Percentiles rank a stretch among this genome's conserved stretches.
Evolutionary conservation across 345 rosid species (phyloP).

Genomic region (Streptanthus diversifolius): DNA sequence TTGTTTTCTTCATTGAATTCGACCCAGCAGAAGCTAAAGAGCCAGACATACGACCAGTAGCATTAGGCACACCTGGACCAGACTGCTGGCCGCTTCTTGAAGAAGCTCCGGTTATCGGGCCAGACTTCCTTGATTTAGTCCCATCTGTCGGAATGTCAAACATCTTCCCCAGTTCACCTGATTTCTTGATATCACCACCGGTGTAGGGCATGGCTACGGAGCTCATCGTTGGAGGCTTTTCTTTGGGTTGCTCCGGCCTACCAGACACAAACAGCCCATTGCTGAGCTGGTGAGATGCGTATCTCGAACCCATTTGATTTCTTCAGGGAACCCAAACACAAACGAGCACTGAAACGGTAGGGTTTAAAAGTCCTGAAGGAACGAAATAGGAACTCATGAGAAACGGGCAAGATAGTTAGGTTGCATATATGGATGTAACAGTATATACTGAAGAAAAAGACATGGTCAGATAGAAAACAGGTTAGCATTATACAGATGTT

Average conservation of each 20-base stretch:
- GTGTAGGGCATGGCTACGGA: conserved; percentile 93
- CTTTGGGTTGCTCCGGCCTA: conserved; percentile 95
- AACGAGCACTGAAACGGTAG: not conserved
- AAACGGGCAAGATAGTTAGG: not conserved
- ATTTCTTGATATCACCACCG: conserved; percentile 94
- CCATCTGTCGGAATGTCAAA: conserved; percentile 90
- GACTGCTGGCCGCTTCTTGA: conserved; percentile 85
- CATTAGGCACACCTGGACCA: conserved; percentile 69
- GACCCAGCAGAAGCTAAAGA: conserved; percentile 66
- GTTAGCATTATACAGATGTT: not conserved
- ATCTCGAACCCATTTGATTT: conserved; percentile 82
- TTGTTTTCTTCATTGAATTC: conserved; percentile 81
- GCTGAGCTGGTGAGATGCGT: conserved; percentile 95
- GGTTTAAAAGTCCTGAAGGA: conserved; percentile 12
- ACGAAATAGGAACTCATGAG: conserved; percentile 4
- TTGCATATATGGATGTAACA: not conserved
- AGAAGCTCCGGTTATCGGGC: conserved; percentile 76
- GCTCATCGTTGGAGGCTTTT: conserved; percentile 89
- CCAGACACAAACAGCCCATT: conserved; percentile 97
- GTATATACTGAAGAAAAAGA: not conserved
- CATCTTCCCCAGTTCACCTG: conserved; percentile 98
- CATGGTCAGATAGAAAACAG: not conserved
- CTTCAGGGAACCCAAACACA: conserved; percentile 14
- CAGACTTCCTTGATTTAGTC: conserved; percentile 92
- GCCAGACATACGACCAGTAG: conserved; percentile 80